Evolutionary conservation across 805 yeast species (phyloP), one percentile per base, ranked within the genome.

Genomic region (Grigorovia yakushimaensis): DNA sequence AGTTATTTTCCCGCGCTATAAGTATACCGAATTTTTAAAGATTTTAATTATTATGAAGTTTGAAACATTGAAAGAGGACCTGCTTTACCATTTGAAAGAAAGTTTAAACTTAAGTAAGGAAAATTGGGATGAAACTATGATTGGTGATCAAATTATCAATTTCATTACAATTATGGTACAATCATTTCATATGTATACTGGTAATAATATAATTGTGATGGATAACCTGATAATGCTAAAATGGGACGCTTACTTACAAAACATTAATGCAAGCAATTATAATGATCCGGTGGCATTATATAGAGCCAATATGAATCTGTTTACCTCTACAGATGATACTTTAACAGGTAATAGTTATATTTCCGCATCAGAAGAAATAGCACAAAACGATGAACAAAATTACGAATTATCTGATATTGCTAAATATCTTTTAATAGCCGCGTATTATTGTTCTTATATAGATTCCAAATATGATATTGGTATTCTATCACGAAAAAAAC

Each of bases 371-470:
- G 33, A 27, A 27, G 15, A 27, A 27, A 27, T 15, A 27, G 13
- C 13, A 10, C 33, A 27, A 27, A 19, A 18, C 9, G 56, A 47
- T 10, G 45, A 48, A 3, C 48, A 51, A 46, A 53, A 63, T 0
- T 63, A 72, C 45, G 82, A 80, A 52, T 65, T 85, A 39, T 79
- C 89, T 0, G 60, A 58, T 8, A 73, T 77, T 44, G 75, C 91
- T 2, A 84, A 85, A 58, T 86, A 76, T 58, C 65, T 89, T n/a
- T 64, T 88, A 15, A 74, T 88, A 30, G 87, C 96, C 1, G 81
- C 95, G 0, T 89, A 84, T 61, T 66, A 88, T 43, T 94, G 95
- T 0, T 87, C 96, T 0, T 84, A 77, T 58, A 77, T 79, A 47
- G 84, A 82, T 27, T 79, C 82, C 2, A 76, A 78, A 50, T 75